These are phyloP conservation scores for Auricularia auricula-judae DNA, from an alignment of 768 basidiomycete species.

Conservation along the genomic window DNA sequence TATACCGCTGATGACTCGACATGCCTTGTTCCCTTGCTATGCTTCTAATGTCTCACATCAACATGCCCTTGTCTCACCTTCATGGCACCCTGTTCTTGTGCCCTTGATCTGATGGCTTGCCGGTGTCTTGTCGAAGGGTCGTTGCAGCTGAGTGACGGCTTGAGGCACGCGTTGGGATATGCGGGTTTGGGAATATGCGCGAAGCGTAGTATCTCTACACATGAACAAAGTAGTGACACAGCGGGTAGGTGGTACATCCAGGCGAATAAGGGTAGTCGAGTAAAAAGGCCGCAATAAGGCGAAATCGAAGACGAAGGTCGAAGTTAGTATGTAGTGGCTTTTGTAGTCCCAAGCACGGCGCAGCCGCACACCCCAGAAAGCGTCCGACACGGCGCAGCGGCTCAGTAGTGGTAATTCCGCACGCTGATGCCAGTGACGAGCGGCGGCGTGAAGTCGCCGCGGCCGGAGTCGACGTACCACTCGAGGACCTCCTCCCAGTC, in stretches of 20 bases:
- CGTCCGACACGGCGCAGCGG: background rate
- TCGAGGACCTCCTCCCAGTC: slow-evolving; percentile 1
- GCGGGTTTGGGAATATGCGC: background rate
- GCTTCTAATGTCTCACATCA: too few species aligned
- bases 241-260: background rate
- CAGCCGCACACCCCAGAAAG: background rate
- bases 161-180: background rate
- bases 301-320: background rate
- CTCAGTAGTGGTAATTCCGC: background rate
- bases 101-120: too few species aligned
- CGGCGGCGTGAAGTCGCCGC: background rate
- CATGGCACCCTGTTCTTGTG: too few species aligned
- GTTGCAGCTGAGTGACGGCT: background rate
- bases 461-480: background rate
- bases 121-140: too few species aligned
- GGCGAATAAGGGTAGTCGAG: background rate
- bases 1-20: too few species aligned
- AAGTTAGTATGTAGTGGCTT: background rate
- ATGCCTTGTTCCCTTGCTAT: too few species aligned
- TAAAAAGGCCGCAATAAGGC: background rate
- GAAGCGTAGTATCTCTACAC: background rate
- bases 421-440: background rate
- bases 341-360: background rate
- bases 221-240: background rate
- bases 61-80: too few species aligned